Evolutionary conservation across 2,329 filamentous ascomycete genomes (phyloP).

Genomic region (Fusarium duplospermum): DNA sequence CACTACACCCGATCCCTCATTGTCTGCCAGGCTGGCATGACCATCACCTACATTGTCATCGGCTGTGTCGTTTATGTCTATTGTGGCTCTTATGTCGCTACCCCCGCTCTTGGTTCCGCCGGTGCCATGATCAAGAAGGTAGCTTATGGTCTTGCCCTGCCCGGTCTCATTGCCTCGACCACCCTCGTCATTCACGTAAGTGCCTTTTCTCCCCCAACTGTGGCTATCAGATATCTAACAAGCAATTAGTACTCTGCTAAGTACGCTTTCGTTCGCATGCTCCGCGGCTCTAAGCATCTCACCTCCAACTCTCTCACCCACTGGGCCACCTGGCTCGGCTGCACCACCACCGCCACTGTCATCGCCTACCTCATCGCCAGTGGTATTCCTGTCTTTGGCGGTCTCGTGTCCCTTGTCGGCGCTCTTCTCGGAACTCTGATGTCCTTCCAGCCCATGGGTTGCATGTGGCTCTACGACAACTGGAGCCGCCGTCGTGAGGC

Average conservation of each 20-base stretch:
- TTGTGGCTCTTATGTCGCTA: conserved; percentile 4
- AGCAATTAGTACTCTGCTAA: not conserved
- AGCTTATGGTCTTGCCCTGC: conserved; percentile 1
- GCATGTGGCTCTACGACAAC: not conserved
- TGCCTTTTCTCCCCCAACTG: not conserved
- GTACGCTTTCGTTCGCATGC: not conserved
- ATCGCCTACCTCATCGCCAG: not conserved
- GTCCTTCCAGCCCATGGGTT: not conserved
- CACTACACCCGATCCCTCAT: not conserved
- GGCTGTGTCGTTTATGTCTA: not conserved
- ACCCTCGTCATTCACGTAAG: not conserved
- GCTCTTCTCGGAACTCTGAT: not conserved
- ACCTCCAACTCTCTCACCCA: not conserved
- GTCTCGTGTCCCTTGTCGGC: not conserved
- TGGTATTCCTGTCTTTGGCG: not conserved
- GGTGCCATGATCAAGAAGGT: not conserved
- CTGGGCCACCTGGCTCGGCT: not conserved
- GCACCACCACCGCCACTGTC: not conserved
- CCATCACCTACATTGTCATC: not conserved
- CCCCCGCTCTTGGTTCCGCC: conserved; percentile 3
- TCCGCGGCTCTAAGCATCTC: not conserved
- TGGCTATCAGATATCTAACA: not conserved
- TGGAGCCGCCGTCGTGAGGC: not conserved
- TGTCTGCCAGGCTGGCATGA: not conserved
- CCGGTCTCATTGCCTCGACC: not conserved